These are phyloP conservation scores for Ilex paraguariensis DNA, from an alignment of 305 asterid genomes.

Conservation along the genomic window DNA sequence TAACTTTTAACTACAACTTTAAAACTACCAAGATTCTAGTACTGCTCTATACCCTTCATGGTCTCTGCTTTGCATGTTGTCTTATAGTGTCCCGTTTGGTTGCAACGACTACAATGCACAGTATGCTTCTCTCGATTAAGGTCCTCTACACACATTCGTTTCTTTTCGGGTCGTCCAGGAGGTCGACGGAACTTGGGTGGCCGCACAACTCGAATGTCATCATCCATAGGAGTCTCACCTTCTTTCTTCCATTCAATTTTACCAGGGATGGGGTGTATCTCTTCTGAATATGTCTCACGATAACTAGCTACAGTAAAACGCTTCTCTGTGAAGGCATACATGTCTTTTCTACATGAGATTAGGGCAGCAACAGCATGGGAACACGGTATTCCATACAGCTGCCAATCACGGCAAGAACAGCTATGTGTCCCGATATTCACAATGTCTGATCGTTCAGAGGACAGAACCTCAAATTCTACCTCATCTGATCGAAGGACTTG, in stretches of 20 bases:
- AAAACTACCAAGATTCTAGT: constrained; percentile 25
- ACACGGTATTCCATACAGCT: constrained; percentile 58
- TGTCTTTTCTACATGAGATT: constrained; percentile 42
- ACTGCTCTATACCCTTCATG: constrained; percentile 31
- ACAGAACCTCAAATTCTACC: constrained; percentile 65
- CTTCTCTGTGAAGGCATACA: constrained; percentile 47
- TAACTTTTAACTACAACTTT: constrained; percentile 3
- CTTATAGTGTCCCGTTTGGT: constrained; percentile 68
- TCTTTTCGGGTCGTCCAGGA: constrained; percentile 76
- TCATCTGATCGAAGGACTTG: constrained; percentile 70
- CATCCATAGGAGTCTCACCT: constrained; percentile 19
- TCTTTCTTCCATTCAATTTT: constrained; percentile 51
- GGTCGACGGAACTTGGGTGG: constrained; percentile 71
- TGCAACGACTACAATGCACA: constrained; percentile 66
- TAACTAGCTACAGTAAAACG: constrained; percentile 44
- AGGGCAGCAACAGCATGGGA: constrained; percentile 74
- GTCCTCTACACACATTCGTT: constrained; percentile 63
- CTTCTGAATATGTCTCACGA: constrained; percentile 41
- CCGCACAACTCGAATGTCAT: constrained; percentile 33
- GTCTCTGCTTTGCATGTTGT: constrained; percentile 61
- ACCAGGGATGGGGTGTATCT: constrained; percentile 37
- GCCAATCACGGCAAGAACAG: constrained; percentile 79
- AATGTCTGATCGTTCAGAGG: constrained; percentile 52
- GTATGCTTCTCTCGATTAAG: constrained; percentile 63
- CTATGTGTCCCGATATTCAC: constrained; percentile 49